Conservation (phyloP, 805 yeast species). For the Starmerella roubikii region DNA sequence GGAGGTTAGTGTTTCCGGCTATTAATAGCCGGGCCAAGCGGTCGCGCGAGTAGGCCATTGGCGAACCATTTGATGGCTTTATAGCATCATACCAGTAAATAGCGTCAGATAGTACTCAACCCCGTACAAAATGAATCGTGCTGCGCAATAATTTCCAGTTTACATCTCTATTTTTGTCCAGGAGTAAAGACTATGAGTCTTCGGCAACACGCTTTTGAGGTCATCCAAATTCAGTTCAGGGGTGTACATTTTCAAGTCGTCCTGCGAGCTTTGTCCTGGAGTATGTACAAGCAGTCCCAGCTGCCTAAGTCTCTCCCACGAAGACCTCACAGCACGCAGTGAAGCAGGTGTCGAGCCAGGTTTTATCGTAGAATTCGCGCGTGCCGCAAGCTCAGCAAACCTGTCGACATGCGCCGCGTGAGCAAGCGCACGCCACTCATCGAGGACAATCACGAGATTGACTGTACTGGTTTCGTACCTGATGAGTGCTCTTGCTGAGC, state of each 20-base stretch:
- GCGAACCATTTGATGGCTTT: no score
- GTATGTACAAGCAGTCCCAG: constrained; percentile 36
- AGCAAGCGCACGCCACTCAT: constrained; percentile 54
- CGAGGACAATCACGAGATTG: constrained; percentile 63
- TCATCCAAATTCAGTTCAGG: constrained; percentile 27
- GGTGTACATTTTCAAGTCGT: constrained; percentile 25
- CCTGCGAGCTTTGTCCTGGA: constrained; percentile 32
- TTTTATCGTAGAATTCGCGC: neutral
- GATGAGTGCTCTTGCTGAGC: constrained; percentile 58
- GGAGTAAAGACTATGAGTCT: constrained; percentile 30
- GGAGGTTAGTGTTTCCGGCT: no score
- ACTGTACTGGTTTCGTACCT: constrained; percentile 46
- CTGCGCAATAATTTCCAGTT: no score
- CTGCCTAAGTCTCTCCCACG: constrained; percentile 63
- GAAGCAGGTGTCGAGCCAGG: constrained; percentile 27
- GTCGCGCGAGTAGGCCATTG: no score
- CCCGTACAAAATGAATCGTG: no score
- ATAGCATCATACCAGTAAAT: no score
- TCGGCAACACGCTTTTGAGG: constrained; percentile 23
- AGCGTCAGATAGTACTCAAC: no score
- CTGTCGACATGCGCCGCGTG: constrained; percentile 32
- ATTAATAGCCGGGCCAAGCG: no score
- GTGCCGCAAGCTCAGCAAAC: constrained; percentile 12
- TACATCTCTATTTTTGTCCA: constrained; percentile 27
- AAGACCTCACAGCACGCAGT: constrained; percentile 42